Conservation (phyloP, 306 rosid genomes). For the Sesbania bispinosa region DNA sequence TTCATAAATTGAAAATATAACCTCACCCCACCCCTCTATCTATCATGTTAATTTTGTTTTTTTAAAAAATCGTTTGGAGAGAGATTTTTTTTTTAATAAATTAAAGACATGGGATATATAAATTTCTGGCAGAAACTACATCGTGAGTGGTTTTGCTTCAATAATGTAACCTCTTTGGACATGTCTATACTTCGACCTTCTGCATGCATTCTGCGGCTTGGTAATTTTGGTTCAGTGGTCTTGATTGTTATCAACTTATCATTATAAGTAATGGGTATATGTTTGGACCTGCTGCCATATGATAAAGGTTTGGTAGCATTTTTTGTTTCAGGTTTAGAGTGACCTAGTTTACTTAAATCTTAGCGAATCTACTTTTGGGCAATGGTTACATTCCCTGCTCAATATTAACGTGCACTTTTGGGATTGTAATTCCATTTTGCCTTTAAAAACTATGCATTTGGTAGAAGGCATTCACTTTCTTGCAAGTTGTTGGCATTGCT, state of each 20-base stretch:
- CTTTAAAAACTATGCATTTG: neutral
- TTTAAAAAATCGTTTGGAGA: too few relatives aligned
- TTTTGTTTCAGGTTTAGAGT: neutral
- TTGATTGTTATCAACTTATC: constrained; percentile 1
- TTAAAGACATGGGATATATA: neutral
- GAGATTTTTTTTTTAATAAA: neutral
- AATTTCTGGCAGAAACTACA: neutral
- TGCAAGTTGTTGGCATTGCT: neutral
- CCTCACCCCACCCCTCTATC: neutral
- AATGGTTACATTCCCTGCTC: neutral
- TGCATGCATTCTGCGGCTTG: constrained; percentile 1
- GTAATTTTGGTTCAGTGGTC: neutral
- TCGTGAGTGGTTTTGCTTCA: neutral
- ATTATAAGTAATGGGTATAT: neutral
- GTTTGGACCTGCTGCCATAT: neutral
- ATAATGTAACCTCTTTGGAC: neutral
- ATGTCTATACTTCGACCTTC: neutral
- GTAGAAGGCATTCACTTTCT: neutral
- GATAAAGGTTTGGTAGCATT: neutral
- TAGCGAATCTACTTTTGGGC: neutral
- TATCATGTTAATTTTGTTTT: too few relatives aligned
- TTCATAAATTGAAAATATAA: neutral
- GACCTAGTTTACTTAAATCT: neutral
- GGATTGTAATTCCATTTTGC: neutral
- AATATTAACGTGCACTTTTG: neutral